Evolutionary conservation across 1,284 basidiomycete genomes (phyloP).

Genomic region (Ceratorhiza oryzae-sativae): DNA sequence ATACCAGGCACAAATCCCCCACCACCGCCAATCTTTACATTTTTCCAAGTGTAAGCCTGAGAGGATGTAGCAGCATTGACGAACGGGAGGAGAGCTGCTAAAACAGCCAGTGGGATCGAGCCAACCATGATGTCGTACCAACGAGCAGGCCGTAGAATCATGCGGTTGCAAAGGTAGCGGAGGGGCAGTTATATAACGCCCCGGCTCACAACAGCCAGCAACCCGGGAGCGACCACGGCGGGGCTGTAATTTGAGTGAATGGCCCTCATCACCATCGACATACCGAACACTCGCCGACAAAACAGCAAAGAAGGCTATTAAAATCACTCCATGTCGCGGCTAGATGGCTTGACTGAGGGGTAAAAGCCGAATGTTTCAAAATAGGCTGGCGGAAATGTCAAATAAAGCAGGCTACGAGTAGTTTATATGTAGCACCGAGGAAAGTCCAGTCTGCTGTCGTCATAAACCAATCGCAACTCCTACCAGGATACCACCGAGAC

Average conservation of each 20-base stretch:
- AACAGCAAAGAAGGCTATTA: not conserved
- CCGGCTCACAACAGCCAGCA: not conserved
- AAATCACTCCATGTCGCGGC: not conserved
- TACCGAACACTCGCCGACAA: constrained; percentile 36
- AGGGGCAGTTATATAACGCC: not conserved
- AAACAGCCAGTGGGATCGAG: constrained; percentile 15
- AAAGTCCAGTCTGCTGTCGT: constrained; percentile 3
- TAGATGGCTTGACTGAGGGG: not conserved
- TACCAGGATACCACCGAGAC: constrained; percentile 15
- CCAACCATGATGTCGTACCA: constrained; percentile 5
- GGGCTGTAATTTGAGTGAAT: not conserved
- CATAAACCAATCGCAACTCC: not conserved
- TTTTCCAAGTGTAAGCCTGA: constrained; percentile 57
- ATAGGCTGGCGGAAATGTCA: not conserved
- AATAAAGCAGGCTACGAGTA: not conserved
- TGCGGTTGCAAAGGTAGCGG: not conserved
- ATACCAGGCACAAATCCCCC: constrained; percentile 57
- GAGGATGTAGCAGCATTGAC: constrained; percentile 19
- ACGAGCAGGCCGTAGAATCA: not conserved
- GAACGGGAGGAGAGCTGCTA: constrained; percentile 17
- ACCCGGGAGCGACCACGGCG: not conserved
- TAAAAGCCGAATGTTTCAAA: not conserved
- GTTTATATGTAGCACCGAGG: constrained; percentile 10
- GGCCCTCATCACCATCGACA: not conserved
- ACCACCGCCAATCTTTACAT: constrained; percentile 65